A percentile compares a stretch with the other conserved stretches of the same genome.
These are phyloP conservation scores for Pleurotus giganteus DNA, from an alignment of 768 basidiomycete genomes.

Conservation along the genomic window DNA sequence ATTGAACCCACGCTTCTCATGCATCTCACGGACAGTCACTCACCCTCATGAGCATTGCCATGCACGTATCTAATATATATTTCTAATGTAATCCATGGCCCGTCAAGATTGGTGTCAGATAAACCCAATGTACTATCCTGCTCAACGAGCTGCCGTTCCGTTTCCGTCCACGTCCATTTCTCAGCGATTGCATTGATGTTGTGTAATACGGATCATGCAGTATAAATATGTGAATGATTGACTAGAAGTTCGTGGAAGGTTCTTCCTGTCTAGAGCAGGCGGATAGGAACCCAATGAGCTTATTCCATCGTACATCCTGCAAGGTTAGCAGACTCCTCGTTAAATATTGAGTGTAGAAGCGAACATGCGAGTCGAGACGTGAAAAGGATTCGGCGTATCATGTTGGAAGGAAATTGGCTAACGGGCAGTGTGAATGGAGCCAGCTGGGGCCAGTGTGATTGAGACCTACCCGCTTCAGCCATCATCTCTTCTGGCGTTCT, in stretches of 20 bases:
- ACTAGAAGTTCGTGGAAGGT: background rate
- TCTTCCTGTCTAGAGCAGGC: no score
- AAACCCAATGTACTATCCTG: no score
- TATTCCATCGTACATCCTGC: no score
- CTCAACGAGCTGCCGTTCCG: no score
- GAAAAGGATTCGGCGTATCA: conserved; percentile 26
- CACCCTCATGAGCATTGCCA: background rate
- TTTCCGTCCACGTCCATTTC: no score
- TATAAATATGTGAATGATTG: background rate
- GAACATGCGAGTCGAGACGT: background rate
- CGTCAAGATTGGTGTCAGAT: no score
- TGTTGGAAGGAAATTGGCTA: conserved; percentile 64
- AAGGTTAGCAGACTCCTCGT: no score
- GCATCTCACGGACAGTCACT: background rate
- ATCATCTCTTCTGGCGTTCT: conserved; percentile 59
- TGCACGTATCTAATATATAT: no score
- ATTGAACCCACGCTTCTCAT: background rate
- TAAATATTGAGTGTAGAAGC: background rate
- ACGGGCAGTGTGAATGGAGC: conserved; percentile 10
- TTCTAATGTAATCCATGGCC: no score
- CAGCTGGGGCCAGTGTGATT: background rate
- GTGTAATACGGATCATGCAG: no score
- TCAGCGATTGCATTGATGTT: no score
- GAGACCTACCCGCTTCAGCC: conserved; percentile 65
- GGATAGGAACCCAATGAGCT: no score